Evolutionary conservation across 768 basidiomycete genomes (phyloP), one percentile per base, ranked within the genome.

Genomic region (Trametes villosa): DNA sequence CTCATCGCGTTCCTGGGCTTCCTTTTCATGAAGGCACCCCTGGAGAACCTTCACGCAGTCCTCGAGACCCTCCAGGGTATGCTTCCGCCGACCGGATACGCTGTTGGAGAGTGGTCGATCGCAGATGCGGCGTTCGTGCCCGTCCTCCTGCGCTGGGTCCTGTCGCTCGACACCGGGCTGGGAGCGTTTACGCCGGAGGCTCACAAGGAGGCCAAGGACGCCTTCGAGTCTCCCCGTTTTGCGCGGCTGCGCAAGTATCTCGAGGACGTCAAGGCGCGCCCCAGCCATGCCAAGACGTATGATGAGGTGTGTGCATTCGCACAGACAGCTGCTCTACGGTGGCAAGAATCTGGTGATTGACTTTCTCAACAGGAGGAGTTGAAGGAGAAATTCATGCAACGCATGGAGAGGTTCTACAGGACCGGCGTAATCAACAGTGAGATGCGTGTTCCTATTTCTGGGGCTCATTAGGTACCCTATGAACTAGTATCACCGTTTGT

Each of bases 71-170:
- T 85, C 24, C 86, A 88, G 68, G 66, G 60, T 6, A 72, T 83
- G 26, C 75, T 90, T 26, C 81, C 83, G 0, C 65, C 68, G 6
- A 75, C 78, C 34, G 81, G 81, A 20, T 85, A 74, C 42, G 83
- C 65, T 1, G 51, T 74, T 12, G 77, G 76, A 2, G 68, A 72
- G 17, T 89, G 78, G 68, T 84, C 80, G 18, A 82, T 83, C 51
- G 88, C 87, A 7, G 89, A 89, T 63, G 81, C 82, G 4, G 81
- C 85, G 0, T 67, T 87, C 22, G 74, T 79, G 2, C 85, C 88
- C 0, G 84, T 88, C 77, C 64, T 87, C 12, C 83, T 78, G 17
- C 77, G 87, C n/a, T 60, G 81, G 40, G 75, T 80, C 30, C 59
- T 83, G 0, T 46, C 68, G 24, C 60, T 84, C 34, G 71, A 74